Percentiles rank a stretch among this genome's conserved stretches.
phyloP scores from a whole-genome alignment of 768 basidiomycete species.

The Rubroboletus satanas region DNA sequence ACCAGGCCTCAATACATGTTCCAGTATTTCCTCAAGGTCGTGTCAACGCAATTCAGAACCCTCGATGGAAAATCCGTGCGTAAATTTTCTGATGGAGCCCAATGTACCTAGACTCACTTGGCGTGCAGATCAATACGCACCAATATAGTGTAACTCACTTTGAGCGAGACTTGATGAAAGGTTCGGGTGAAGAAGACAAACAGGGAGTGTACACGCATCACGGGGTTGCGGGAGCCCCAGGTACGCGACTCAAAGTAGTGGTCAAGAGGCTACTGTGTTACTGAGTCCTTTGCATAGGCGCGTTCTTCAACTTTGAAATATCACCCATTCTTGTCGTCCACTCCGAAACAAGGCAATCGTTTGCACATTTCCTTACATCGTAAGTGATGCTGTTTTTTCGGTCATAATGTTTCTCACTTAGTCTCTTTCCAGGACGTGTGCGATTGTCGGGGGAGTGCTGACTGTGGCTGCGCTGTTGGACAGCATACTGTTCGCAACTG shows the following conservation, averaged over 20 bases:
- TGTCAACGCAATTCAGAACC: slow-evolving; percentile 91
- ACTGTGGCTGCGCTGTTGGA: slow-evolving; percentile 91
- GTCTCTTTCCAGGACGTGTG: slow-evolving; percentile 67
- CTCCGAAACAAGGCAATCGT: slow-evolving; percentile 85
- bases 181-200: slow-evolving; percentile 52
- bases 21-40: slow-evolving; percentile 99
- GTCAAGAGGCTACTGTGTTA: not conserved
- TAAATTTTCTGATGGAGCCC: slow-evolving; percentile 5
- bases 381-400: slow-evolving; percentile 40
- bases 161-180: slow-evolving; percentile 81
- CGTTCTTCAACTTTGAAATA: slow-evolving; percentile 93
- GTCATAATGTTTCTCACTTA: not conserved
- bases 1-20: slow-evolving; percentile 87
- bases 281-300: slow-evolving; percentile 41
- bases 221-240: slow-evolving; percentile 70
- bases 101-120: slow-evolving; percentile 1
- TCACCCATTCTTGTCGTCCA: slow-evolving; percentile 95
- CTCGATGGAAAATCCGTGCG: slow-evolving; percentile 66
- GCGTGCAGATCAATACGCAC: slow-evolving; percentile 69
- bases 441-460: slow-evolving; percentile 95
- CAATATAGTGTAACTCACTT: slow-evolving; percentile 97
- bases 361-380: slow-evolving; percentile 98
- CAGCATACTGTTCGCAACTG: slow-evolving; percentile 79
- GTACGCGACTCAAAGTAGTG: slow-evolving; percentile 20
- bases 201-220: slow-evolving; percentile 73